Evolutionary conservation across 352 stramenopile genomes (phyloP).

Genomic region (Phytophthora pisi): DNA sequence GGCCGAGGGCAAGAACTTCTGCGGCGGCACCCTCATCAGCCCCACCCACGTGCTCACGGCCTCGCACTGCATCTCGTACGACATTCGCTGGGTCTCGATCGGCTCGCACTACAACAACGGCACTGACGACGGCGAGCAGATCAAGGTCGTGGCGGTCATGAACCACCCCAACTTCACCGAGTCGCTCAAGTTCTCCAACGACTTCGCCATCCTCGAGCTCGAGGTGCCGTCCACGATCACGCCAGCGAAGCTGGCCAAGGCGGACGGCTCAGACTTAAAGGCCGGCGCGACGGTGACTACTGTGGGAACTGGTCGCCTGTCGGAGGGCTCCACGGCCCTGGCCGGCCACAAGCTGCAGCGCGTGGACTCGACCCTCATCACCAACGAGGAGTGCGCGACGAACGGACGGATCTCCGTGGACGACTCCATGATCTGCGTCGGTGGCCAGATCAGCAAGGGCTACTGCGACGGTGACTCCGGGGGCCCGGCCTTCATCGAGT

Average conservation of each 20-base stretch:
- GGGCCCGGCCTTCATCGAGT: constrained; percentile 49
- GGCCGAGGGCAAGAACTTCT: constrained; percentile 37
- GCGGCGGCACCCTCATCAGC: constrained; percentile 50
- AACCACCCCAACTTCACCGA: constrained; percentile 55
- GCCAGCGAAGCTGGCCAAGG: constrained; percentile 41
- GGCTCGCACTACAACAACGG: constrained; percentile 64
- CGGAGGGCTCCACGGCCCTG: constrained; percentile 23
- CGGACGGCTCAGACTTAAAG: constrained; percentile 32
- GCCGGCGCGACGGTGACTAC: constrained; percentile 35
- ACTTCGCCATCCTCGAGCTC: constrained; percentile 68
- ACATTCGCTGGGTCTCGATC: constrained; percentile 53
- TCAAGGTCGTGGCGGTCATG: constrained; percentile 48
- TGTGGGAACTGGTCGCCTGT: constrained; percentile 33
- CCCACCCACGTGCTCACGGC: constrained; percentile 45
- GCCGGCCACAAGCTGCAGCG: constrained; percentile 33
- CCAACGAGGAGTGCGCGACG: constrained; percentile 41
- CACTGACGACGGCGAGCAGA: constrained; percentile 48
- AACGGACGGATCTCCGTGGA: constrained; percentile 36
- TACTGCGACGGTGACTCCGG: constrained; percentile 71
- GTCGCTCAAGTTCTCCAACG: constrained; percentile 38
- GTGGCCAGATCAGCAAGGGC: constrained; percentile 46
- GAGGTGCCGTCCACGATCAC: constrained; percentile 36
- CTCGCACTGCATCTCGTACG: constrained; percentile 50
- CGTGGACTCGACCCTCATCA: constrained; percentile 48
- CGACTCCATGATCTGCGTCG: constrained; percentile 63